Base-by-base conservation (phyloP, 805 yeast species). In the Tetrapisispora arboricola region DNA sequence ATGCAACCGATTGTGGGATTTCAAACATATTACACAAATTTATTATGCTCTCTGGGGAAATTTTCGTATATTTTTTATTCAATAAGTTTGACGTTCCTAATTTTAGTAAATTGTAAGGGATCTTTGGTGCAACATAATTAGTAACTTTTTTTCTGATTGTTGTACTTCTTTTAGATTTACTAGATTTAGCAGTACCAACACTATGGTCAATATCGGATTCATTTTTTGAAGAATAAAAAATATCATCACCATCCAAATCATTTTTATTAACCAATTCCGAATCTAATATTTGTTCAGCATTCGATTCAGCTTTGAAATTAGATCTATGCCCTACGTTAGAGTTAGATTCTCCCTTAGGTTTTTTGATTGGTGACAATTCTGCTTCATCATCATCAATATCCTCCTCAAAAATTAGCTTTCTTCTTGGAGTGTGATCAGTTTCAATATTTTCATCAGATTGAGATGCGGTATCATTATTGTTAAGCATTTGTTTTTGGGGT, bases 1-100 rank as follows among this genome's bases (percentile, higher is more conserved):
- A 63, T 0, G 84, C 75, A 2, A 72, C 62, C 0, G 68, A 66
- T 17, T 68, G 61, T 0, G 84, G 84, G 19, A 82, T 63, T 53
- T 76, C 75, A 53, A 81, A 81, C 47, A 71, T 69, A 55, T 80
- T 80, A 50, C 84, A 79, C 29, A 79, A 66, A 3, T 67, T 49
- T 1, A 72, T 61, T 19, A 73, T 53, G 38, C 67, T 71, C 8
- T 64, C 57, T 0, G 73, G 64, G 1, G 74, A 64, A 2, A 67
- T 54, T 35, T 61, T 60, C 16, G 46, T 46, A 44, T 57, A 50
- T 28, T 54, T 58, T 36, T 55, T 60, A 26, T 54, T 53, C 2
- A 66, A 50, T 19, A 51, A 40, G 37, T 44, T 39, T 11, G 37
- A 16, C 10, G 37, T 24, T 4, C 37, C 37, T 25, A 34, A 17